Evolutionary conservation across 2,329 filamentous ascomycete genomes (phyloP).

Genomic region (Hawksworthiomyces lignivorus): DNA sequence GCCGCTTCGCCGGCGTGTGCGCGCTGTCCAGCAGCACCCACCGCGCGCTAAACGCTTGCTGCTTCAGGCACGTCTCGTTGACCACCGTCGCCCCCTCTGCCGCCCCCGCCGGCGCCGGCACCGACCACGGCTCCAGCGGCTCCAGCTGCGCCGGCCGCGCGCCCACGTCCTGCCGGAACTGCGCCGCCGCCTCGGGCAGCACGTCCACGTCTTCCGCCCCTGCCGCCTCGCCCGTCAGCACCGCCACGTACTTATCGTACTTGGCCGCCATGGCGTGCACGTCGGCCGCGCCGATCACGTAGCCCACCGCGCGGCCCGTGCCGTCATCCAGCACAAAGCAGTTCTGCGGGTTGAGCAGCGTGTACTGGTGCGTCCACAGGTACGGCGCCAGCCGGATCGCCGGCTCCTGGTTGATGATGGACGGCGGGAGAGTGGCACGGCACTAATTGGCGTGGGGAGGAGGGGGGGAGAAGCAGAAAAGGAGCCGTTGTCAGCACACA

Average conservation of each 20-base stretch:
- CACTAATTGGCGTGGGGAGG: conserved; percentile 36
- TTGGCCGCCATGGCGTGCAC: conserved; percentile 29
- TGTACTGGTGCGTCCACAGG: conserved; percentile 45
- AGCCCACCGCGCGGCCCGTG: conserved; percentile 35
- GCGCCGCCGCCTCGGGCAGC: conserved; percentile 1
- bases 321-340: conserved; percentile 44
- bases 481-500: too few relatives aligned
- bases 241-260: conserved; percentile 31
- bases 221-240: conserved; percentile 22
- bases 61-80: conserved; percentile 30
- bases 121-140: conserved; percentile 24
- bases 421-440: conserved; percentile 38
- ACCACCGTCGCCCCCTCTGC: conserved; percentile 8
- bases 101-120: conserved; percentile 10
- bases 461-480: conserved; percentile 2
- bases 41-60: conserved; percentile 32
- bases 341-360: conserved; percentile 34
- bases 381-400: conserved; percentile 35
- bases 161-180: conserved; percentile 17
- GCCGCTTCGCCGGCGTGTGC: conserved; percentile 24
- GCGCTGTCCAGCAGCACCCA: conserved; percentile 30
- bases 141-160: conserved; percentile 21
- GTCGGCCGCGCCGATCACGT: conserved; percentile 40
- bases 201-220: not conserved
- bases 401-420: conserved; percentile 27